Evolutionary conservation across 208 protist species (phyloP), one percentile per base, ranked within the genome.

Genomic region (Acanthamoeba culbertsoni): DNA sequence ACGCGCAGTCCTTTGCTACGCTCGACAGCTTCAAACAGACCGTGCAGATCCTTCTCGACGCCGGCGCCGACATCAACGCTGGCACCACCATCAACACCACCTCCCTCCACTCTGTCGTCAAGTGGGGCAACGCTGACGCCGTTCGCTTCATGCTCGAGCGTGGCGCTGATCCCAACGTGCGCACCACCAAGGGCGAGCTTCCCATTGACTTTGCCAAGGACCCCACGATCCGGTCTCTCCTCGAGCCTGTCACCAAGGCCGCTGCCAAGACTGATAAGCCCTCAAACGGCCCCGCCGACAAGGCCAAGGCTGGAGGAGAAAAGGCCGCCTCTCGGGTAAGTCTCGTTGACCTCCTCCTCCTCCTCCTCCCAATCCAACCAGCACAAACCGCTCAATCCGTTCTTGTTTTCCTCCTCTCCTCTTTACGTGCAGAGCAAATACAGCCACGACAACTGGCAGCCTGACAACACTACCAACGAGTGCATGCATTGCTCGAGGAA

Each of bases 201-300:
- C 82, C 82, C 82, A 90, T 90, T 35, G 82, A 90, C 40, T 90
- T 90, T 68, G 82, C 82, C 82, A 90, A 90, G 82, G 82, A 90
- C n/a, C 26, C 82, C 82, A 31, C 46, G 5, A 90, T 90, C 53
- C 46, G 55, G 20, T 45, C 51, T 33, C 55, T 90, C 20, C 55
- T 90, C 53, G 82, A 90, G 31, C 82, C 46, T 20, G 82, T 90
- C 55, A 90, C 82, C 46, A 90, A 84, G 73, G 73, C 73, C 43
- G 73, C 43, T 6, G 45, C 73, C 73, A 84, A 84, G 73, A 31
- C 73, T n/a, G 73, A 48, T 35, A 84, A 79, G 68, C 5, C 68
- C 68, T 18, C 73, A 37, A 55, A 12, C 53, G 82, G 33, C 26
- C 33, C 82, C 82, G 14, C 53, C 31, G 55, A 59, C 28, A n/a